Base-by-base conservation (phyloP, 176 grass and related monocot genomes). In the Thinopyrum elongatum region DNA sequence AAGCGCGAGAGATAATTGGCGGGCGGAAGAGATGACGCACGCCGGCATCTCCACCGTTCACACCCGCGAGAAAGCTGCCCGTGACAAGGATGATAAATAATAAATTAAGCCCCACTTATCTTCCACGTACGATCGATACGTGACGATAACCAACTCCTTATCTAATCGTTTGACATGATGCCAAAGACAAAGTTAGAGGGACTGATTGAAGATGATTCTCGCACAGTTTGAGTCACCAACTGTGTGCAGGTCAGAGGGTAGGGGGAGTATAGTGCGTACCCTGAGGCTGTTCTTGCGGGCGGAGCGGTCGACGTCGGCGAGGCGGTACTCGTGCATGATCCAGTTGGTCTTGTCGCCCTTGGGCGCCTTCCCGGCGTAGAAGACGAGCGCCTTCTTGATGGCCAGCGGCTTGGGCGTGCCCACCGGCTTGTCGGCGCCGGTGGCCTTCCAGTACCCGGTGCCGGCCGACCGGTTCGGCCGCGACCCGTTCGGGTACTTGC, bases 311-410 rank as follows among this genome's bases (percentile, higher is more conserved):
- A 95, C 94, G 74, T 86, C 84, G 63, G 94, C 94, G 81, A 95
- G 94, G 9, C 94, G 94, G 78, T 95, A 95, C 89, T 95, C 94
- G 68, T 95, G 94, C 94, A 95, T 95, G 78, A 95, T 95, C 94
- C 94, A 95, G 44, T 95, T 93, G 21, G 91, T 93, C 74, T 95
- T 95, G 27, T 91, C 87, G 60, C 94, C 94, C 73, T 93, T 95
- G 78, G 94, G 91, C 11, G 94, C 94, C 89, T 93, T 95, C 35
- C 94, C 94, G 53, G 84, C 31, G 69, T 95, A 95, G 84, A 95
- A 95, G 53, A 95, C 94, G 60, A 95, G 89, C 13, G 94, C 89
- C 87, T 95, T 95, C 91, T 95, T 95, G 74, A 95, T 95, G 64
- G 85, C 94, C 53, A 91, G 3, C 0, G 91, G 84, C 63, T 26